A percentile compares a stretch with the other conserved stretches of the same genome.
phyloP scores from a whole-genome alignment of 176 grass and related monocot genomes.

The Poa annua region DNA sequence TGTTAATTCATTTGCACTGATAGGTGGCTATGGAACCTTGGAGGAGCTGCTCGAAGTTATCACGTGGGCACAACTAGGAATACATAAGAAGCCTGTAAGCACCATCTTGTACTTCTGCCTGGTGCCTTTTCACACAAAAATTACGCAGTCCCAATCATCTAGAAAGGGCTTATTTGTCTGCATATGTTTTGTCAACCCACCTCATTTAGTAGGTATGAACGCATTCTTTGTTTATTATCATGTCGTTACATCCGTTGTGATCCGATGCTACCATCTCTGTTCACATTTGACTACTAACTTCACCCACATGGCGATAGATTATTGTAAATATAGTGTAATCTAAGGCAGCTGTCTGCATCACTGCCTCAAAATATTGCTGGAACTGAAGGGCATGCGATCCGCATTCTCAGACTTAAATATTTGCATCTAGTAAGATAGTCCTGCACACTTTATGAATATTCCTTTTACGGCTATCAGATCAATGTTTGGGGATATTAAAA shows the following conservation, averaged over 20 bases:
- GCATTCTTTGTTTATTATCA: slow-evolving; percentile 37
- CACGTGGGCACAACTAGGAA: slow-evolving; percentile 93
- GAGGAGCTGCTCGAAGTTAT: slow-evolving; percentile 93
- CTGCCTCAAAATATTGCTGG: slow-evolving; percentile 34
- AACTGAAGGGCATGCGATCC: slow-evolving; percentile 33
- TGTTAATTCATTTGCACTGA: not conserved
- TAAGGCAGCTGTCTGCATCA: slow-evolving; percentile 14
- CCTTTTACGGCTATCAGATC: slow-evolving; percentile 42
- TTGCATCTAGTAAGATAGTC: slow-evolving; percentile 37
- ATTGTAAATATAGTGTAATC: slow-evolving; percentile 24
- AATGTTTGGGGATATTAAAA: slow-evolving; percentile 44
- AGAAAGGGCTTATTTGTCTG: slow-evolving; percentile 1
- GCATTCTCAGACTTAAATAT: slow-evolving; percentile 52
- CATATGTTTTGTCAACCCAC: slow-evolving; percentile 40
- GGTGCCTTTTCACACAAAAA: slow-evolving; percentile 7
- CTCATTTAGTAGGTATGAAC: not conserved
- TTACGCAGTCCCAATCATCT: not conserved
- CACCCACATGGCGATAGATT: slow-evolving; percentile 19
- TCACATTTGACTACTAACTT: slow-evolving; percentile 40
- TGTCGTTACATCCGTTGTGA: slow-evolving; percentile 50
- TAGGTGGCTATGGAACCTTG: slow-evolving; percentile 93
- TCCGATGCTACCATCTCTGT: slow-evolving; percentile 36
- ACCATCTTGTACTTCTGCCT: not conserved
- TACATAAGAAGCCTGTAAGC: slow-evolving; percentile 94
- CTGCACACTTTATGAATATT: slow-evolving; percentile 50